Evolutionary conservation across 176 grass and related monocot genomes (phyloP).

Genomic region (Cenchrus fungigraminus): DNA sequence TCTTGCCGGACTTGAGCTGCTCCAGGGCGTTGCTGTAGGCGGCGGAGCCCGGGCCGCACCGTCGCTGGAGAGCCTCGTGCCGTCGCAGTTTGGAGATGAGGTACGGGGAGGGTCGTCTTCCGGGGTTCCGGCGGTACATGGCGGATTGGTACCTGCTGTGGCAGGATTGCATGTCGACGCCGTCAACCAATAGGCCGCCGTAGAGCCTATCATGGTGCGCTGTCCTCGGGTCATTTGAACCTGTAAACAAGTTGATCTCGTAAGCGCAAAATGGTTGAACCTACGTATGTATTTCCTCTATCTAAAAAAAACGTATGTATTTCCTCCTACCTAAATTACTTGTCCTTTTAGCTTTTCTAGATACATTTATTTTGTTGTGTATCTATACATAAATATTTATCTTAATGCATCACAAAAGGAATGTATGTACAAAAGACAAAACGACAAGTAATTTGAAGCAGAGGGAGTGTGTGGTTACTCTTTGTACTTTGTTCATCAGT

Average conservation of each 20-base stretch:
- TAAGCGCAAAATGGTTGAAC: not conserved
- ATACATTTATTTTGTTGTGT: too few species aligned
- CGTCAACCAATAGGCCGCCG: constrained; percentile 48
- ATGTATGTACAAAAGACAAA: too few species aligned
- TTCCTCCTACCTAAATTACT: too few species aligned
- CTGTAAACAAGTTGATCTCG: not conserved
- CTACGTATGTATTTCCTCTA: not conserved
- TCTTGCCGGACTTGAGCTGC: constrained; percentile 49
- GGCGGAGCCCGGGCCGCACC: constrained; percentile 63
- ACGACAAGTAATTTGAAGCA: too few species aligned
- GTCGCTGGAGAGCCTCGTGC: constrained; percentile 59
- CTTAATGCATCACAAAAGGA: too few species aligned
- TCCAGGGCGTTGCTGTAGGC: constrained; percentile 49
- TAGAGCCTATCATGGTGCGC: constrained; percentile 41
- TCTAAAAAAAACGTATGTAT: not conserved
- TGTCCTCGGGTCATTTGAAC: not conserved
- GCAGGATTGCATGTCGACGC: constrained; percentile 45
- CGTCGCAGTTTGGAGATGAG: constrained; percentile 55
- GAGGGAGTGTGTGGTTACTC: too few species aligned
- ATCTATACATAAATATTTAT: too few species aligned
- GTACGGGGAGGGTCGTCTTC: constrained; percentile 40
- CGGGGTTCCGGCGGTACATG: constrained; percentile 48
- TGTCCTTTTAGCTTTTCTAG: too few species aligned
- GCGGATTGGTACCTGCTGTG: constrained; percentile 61
- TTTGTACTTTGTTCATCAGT: too few species aligned